Evolutionary conservation across 2,329 filamentous ascomycete species (phyloP).

Genomic region (Lasiodiplodia citricola): DNA sequence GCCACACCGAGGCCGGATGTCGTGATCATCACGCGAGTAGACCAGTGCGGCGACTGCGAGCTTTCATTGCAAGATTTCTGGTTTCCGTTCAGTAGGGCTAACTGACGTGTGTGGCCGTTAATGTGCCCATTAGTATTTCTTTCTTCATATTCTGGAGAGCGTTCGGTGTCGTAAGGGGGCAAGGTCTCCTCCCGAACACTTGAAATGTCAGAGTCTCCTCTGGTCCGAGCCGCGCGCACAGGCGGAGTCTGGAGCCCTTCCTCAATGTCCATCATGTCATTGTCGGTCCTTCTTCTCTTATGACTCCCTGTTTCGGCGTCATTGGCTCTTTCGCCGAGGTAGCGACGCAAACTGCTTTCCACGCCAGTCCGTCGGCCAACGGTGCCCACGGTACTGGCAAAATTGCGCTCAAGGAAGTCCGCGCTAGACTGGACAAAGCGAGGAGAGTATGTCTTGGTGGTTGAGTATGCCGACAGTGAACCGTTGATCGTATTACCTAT

Average conservation of each 20-base stretch:
- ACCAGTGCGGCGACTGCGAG: constrained; percentile 63
- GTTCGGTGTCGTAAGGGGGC: constrained; percentile 81
- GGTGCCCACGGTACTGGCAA: constrained; percentile 84
- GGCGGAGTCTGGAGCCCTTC: constrained; percentile 37
- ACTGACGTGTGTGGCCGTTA: constrained; percentile 28
- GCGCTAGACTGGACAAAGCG: constrained; percentile 84
- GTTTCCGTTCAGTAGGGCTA: constrained; percentile 20
- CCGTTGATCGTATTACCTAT: constrained; percentile 84
- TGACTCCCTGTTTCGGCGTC: constrained; percentile 44
- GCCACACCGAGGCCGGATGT: constrained; percentile 90
- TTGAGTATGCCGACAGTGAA: constrained; percentile 83
- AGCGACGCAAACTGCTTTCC: constrained; percentile 84
- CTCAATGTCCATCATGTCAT: constrained; percentile 56
- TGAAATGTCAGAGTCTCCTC: constrained; percentile 19
- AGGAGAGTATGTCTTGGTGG: constrained; percentile 88
- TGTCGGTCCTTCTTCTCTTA: constrained; percentile 51
- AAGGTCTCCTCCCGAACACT: constrained; percentile 62
- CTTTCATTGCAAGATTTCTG: constrained; percentile 35
- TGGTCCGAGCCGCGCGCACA: constrained; percentile 8
- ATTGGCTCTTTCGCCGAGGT: constrained; percentile 68
- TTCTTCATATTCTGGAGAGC: constrained; percentile 77
- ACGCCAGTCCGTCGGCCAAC: constrained; percentile 86
- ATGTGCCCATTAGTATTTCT: constrained; percentile 42
- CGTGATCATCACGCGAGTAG: constrained; percentile 82
- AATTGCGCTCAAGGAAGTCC: constrained; percentile 87